A percentile compares a stretch with the other conserved stretches of the same genome.
Conservation (phyloP, 2,329 filamentous ascomycete genomes). For the Penicillium sp. region DNA sequence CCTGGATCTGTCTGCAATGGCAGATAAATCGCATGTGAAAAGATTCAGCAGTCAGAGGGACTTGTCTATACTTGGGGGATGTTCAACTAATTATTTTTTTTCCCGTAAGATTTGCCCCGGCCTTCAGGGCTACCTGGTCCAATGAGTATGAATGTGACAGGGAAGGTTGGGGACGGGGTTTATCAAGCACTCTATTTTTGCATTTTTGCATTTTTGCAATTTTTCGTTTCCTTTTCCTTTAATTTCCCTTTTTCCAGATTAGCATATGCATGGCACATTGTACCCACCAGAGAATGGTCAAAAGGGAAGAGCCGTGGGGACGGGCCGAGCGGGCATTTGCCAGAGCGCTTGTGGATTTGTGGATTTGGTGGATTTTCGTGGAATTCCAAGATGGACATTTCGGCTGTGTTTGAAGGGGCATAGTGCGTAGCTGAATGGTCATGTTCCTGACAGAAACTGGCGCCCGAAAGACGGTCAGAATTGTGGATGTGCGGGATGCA, state of each 20-base stretch:
- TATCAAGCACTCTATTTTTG: not conserved
- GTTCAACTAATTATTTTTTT: conserved; percentile 3
- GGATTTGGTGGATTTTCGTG: not conserved
- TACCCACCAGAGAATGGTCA: conserved; percentile 15
- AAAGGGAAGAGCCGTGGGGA: conserved; percentile 31
- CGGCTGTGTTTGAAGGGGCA: conserved; percentile 1
- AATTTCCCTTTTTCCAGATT: not conserved
- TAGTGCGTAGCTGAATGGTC: conserved; percentile 2
- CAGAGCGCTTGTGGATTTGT: conserved; percentile 9
- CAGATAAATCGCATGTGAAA: conserved; percentile 19
- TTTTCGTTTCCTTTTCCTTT: not conserved
- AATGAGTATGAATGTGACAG: not conserved
- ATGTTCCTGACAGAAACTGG: conserved; percentile 12
- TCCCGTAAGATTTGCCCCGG: conserved; percentile 2
- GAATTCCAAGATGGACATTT: not conserved
- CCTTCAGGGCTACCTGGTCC: not conserved
- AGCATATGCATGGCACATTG: conserved; percentile 12
- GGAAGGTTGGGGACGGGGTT: not conserved
- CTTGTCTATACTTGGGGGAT: conserved; percentile 2
- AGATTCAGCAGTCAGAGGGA: conserved; percentile 8
- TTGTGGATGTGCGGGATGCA: not conserved
- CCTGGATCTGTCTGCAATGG: conserved; percentile 18
- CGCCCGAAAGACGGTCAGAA: conserved; percentile 19
- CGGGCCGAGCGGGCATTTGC: conserved; percentile 28
- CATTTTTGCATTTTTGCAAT: not conserved